Conservation (phyloP, 441 rosid genomes). For the Manihot esculenta region DNA sequence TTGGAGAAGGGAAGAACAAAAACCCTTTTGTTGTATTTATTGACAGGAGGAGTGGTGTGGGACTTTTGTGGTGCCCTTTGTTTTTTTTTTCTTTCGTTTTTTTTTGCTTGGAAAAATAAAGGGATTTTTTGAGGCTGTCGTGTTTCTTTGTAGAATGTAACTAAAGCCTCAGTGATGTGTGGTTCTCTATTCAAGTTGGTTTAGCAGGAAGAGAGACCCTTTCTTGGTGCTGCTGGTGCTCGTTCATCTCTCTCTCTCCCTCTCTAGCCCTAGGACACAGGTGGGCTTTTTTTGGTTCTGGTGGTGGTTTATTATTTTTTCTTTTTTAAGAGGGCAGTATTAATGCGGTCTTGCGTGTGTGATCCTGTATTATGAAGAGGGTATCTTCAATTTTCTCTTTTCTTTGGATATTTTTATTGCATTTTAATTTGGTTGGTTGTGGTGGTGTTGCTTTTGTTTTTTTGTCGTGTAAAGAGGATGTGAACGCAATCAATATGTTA, state of each 20-base stretch:
- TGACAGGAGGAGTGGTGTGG: constrained; percentile 19
- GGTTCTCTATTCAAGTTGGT: constrained; percentile 66
- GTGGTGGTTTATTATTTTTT: constrained; percentile 24
- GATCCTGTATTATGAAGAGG: constrained; percentile 20
- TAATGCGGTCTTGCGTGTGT: constrained; percentile 3
- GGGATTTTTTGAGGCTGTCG: constrained; percentile 58
- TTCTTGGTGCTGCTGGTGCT: constrained; percentile 47
- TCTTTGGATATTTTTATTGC: constrained; percentile 6
- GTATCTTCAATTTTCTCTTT: constrained; percentile 16
- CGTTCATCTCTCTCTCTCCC: constrained; percentile 20
- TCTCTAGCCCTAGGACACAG: constrained; percentile 5
- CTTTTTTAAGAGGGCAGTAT: constrained; percentile 11
- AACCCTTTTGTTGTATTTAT: constrained; percentile 16
- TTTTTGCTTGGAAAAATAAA: constrained; percentile 19
- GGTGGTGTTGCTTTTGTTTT: constrained; percentile 10
- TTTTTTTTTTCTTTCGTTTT: background rate
- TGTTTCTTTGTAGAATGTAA: constrained; percentile 32
- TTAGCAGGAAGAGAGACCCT: constrained; percentile 50
- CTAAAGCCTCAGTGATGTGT: constrained; percentile 43
- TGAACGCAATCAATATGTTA: background rate
- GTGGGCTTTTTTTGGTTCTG: constrained; percentile 16
- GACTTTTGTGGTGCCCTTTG: constrained; percentile 25
- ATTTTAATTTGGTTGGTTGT: constrained; percentile 4
- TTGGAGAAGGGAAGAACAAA: background rate
- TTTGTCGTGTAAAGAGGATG: background rate